Conservation (phyloP, 2,329 filamentous ascomycete species). For the Aspergillus sergii region DNA sequence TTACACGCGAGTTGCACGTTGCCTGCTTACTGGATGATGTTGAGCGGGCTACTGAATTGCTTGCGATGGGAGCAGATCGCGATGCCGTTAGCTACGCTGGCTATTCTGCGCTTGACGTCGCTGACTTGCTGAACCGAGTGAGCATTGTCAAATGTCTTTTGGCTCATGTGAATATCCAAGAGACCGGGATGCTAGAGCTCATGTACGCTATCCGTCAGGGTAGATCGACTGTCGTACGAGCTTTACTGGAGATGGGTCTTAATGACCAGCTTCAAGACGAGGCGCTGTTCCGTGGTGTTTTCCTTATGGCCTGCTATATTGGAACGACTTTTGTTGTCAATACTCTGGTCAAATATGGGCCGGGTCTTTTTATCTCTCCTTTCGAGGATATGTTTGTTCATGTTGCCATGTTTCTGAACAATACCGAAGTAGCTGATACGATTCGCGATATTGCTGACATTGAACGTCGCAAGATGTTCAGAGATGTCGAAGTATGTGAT, state of each 20-base stretch:
- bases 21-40: constrained; percentile 13
- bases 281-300: constrained; percentile 4
- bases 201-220: constrained; percentile 13
- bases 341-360: constrained; percentile 31
- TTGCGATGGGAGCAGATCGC: constrained; percentile 13
- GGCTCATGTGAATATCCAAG: constrained; percentile 2
- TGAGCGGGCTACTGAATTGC: constrained; percentile 7
- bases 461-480: constrained; percentile 7
- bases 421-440: constrained; percentile 35
- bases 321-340: constrained; percentile 7
- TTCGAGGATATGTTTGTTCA: constrained; percentile 25
- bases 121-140: constrained; percentile 11
- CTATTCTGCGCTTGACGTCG: constrained; percentile 15
- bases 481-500: neutral
- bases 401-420: constrained; percentile 23
- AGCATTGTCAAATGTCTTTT: constrained; percentile 14
- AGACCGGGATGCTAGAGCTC: constrained; percentile 11
- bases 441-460: constrained; percentile 31
- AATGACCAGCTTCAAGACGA: constrained; percentile 8
- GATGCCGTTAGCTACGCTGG: constrained; percentile 11
- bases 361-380: constrained; percentile 26
- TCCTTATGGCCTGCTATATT: constrained; percentile 14
- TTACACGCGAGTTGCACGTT: constrained; percentile 9
- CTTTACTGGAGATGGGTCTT: constrained; percentile 20
- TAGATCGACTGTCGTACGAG: constrained; percentile 11